Evolutionary conservation across 2,329 filamentous ascomycete species (phyloP), one percentile per base, ranked within the genome.

Genomic region (Colletotrichum noveboracense): DNA sequence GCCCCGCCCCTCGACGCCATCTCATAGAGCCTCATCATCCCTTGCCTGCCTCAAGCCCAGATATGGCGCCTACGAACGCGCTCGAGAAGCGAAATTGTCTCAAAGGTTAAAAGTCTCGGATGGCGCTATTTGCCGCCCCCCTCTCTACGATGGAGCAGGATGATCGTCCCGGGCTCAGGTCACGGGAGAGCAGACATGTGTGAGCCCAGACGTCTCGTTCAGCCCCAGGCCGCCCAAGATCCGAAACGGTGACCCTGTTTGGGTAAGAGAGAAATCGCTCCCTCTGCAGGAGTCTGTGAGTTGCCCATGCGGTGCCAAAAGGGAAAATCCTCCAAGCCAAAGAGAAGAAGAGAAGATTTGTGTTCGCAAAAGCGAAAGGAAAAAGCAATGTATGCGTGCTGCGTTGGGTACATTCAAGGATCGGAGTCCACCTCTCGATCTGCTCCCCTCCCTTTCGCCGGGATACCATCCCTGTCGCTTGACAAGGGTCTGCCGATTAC

Each of bases 1-100:
- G 60, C 67, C 61, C 65, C 26, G 16, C 60, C 61, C 14, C 16
- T 21, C 18, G 43, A 60, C 32, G 38, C 38, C 58, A 48, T 60
- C 3, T 18, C 7, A 10, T 55, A 71, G 72, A 71, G 72, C 72
- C 72, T 61, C 72, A 66, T 32, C 16, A n/a, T 70, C 67, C 71
- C 71, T 74, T 74, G 67, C 60, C 67, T 65, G 34, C 8, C 21
- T 65, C 34, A 24, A 48, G 52, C 71, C 21, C 48, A 30, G 26
- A 55, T 48, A 16, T 8, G 26, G 26, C 24, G 32, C n/a, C 1
- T 6, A 0, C 38, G 5, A 48, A n/a, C 0, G n/a, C 34, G 0
- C 32, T 65, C 62, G 18, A 48, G 18, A 48, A 65, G 8, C 26
- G 28, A 67, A 7, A 32, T 1, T 60, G 48, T 58, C 67, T 60